Base-by-base conservation (phyloP, 371 early-diverging fungal genomes). In the Mortierella polycephala region DNA sequence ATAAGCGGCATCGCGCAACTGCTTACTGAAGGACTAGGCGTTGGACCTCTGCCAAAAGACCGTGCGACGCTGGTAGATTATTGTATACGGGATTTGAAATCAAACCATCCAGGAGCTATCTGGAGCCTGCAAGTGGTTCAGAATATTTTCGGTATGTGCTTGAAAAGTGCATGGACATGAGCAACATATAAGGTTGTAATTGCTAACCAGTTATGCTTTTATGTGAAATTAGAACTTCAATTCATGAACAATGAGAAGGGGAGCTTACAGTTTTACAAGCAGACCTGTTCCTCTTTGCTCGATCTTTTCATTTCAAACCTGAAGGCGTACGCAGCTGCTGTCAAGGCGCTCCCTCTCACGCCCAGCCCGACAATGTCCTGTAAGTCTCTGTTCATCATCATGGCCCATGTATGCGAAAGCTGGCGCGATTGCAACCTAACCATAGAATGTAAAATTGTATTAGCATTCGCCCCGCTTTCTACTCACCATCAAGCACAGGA, bases 121-220 rank as follows among this genome's bases (percentile, higher is more conserved):
- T 83, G 83, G 83, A 71, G 82, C 5, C 47, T 83, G 16, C 74
- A 80, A 45, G 81, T 75, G 41, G 63, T 83, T 12, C 79, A 74
- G 30, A 45, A 69, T 23, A 69, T 83, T 16, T 72, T 82, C 23
- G 71, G 83, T 83, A 73, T 50, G 52, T 18, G 4, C 37, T 16
- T n/a, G 21, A 18, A 11, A 21, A 1, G 44, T n/a, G 39, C 7
- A 53, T 40, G 21, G 9, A 10, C 40, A 40, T 18, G 21, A 7
- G 21, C 44, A 8, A 9, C 37, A 47, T n/a, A 47, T 53, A 16
- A 10, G 14, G 5, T 39, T 12, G 37, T 20, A 18, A 21, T 56
- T 45, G n/a, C 44, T 20, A 9, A 21, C 41, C 14, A 42, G 18
- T 44, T 30, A 4, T 30, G 30, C 2, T 30, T 39, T 23, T 47